Base-by-base conservation (phyloP, 2,329 filamentous ascomycete species). In the Clarireedia paspali region DNA sequence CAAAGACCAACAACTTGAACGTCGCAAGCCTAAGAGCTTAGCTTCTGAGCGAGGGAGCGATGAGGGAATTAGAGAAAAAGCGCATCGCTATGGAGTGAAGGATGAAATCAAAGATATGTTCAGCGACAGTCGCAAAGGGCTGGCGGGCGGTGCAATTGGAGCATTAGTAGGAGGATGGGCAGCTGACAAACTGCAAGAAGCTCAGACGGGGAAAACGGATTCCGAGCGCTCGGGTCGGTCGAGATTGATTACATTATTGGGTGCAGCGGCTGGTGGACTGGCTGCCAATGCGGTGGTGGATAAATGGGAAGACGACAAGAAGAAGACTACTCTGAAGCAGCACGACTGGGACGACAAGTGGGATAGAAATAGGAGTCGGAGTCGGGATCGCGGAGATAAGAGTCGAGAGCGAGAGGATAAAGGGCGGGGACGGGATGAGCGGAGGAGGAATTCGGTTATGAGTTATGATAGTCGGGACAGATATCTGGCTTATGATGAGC, bases 131-230 rank as follows among this genome's bases (percentile, higher is more conserved):
- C 60, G 59, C 1, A 54, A 27, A 5, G 65, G 64, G 1, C 20
- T 66, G 0, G 52, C 58, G 1, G 64, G 59, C 1, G 58, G 58
- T 17, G 63, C 63, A 6, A 54, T 63, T 1, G 65, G 64, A 5
- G 65, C 64, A 3, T 42, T 63, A 15, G 53, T 65, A 2, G 65
- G 62, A 2, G 65, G 64, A 14, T 66, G 64, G 65, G 64, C 61
- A 3, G 56, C 62, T 6, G 60, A 61, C 2, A 63, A 66, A 40
- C 57, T 47, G 55, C 60, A 48, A 17, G 15, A 60, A 52, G 39
- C 57, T 53, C 49, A 60, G 53, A 50, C 56, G 36, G 56, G 46
- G 56, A 57, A 39, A 48, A 59, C 53, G 20, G 54, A 62, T 23
- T 51, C 42, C 26, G 53, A 55, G 26, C 58, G 51, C 12, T 23